These are phyloP conservation scores for Monascus ruber DNA, from an alignment of 2,329 filamentous ascomycete species.

Conservation along the genomic window DNA sequence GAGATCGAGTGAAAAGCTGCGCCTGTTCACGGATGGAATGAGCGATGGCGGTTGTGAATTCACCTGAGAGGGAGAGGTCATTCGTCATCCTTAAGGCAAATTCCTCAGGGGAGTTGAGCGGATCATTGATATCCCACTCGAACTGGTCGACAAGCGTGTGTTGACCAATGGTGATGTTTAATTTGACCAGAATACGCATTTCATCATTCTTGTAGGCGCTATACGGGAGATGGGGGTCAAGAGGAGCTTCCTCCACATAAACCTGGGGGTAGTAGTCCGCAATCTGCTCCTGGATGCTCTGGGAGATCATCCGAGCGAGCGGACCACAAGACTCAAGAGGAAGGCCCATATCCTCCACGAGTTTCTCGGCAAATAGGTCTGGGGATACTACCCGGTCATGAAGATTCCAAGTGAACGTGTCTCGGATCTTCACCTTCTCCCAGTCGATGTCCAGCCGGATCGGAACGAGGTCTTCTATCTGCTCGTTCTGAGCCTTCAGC, in stretches of 20 bases:
- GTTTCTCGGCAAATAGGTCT: conserved; percentile 74
- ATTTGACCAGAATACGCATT: conserved; percentile 89
- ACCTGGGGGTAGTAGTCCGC: conserved; percentile 89
- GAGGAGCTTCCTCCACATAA: conserved; percentile 75
- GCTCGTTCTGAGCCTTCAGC: conserved; percentile 73
- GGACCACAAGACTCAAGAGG: conserved; percentile 52
- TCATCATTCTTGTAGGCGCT: conserved; percentile 96
- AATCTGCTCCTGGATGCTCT: conserved; percentile 75
- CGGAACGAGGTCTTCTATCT: conserved; percentile 82
- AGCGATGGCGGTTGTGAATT: conserved; percentile 94
- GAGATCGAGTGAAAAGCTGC: conserved; percentile 83
- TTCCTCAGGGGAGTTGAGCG: conserved; percentile 83
- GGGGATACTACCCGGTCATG: conserved; percentile 74
- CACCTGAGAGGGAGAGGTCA: conserved; percentile 81
- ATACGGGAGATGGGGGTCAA: conserved; percentile 84
- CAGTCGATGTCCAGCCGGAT: conserved; percentile 86
- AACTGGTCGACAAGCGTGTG: conserved; percentile 94
- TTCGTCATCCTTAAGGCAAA: conserved; percentile 83
- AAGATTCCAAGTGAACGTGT: conserved; percentile 98
- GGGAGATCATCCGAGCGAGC: conserved; percentile 52
- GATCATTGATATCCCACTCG: conserved; percentile 98
- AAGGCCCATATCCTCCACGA: conserved; percentile 76
- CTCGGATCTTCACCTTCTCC: conserved; percentile 88
- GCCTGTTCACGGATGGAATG: conserved; percentile 95
- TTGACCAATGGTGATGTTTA: conserved; percentile 94